Evolutionary conservation across 768 basidiomycete species (phyloP).

Genomic region (Amanita polypyramis): DNA sequence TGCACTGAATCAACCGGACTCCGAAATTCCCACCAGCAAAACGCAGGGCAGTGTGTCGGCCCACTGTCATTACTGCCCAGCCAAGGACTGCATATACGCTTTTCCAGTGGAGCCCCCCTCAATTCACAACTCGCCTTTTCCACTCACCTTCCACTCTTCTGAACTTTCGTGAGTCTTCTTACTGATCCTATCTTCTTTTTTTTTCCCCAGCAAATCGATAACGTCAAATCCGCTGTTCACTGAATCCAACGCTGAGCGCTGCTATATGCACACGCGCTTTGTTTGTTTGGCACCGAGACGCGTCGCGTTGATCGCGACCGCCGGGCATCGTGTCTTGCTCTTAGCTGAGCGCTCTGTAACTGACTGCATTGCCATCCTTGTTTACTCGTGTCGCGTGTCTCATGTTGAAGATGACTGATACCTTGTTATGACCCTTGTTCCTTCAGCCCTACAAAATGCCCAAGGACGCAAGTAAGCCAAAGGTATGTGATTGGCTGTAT

Average conservation of each 20-base stretch:
- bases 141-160: conserved; percentile 5
- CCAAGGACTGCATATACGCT: conserved; percentile 7
- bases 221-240: neutral
- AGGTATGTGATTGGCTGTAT: conserved; percentile 32
- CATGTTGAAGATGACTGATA: conserved; percentile 6
- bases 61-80: conserved; percentile 6
- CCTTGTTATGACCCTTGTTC: conserved; percentile 6
- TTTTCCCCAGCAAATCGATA: conserved; percentile 4
- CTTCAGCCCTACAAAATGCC: conserved; percentile 47
- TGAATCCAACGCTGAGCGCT: conserved; percentile 9
- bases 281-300: conserved; percentile 17
- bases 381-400: conserved; percentile 6
- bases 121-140: conserved; percentile 4
- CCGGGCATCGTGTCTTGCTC: conserved; percentile 2
- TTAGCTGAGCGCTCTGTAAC: neutral
- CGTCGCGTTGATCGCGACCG: conserved; percentile 15
- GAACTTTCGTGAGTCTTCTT: conserved; percentile 5
- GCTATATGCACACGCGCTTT: conserved; percentile 9
- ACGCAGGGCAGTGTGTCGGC: conserved; percentile 6
- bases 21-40: conserved; percentile 7
- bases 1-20: conserved; percentile 6
- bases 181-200: neutral
- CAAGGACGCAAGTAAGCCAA: conserved; percentile 62
- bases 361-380: neutral
- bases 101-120: conserved; percentile 3